Base-by-base conservation (phyloP, 192 early-diverging fungal species). In the Ambispora gerdemannii region DNA sequence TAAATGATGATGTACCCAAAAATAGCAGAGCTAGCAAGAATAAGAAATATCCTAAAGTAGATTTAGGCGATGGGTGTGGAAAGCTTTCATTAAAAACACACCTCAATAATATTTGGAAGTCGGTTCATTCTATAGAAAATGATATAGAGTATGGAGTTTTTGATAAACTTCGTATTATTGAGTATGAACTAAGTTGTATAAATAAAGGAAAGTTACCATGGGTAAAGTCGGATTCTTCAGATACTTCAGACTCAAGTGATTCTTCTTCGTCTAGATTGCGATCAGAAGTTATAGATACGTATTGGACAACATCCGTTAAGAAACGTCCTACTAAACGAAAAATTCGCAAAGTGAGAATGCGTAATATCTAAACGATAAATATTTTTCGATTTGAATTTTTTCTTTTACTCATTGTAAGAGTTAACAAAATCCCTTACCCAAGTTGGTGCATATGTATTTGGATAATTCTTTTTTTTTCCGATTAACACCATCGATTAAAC, bases 31-130 rank as follows among this genome's bases (percentile, higher is more conserved):
- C 53, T 56, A 56, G 53, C 53, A 56, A 56, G 53, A 56, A n/a
- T 56, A 56, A 56, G 53, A 56, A 56, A 56, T 56, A 56, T 56
- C 53, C 53, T 56, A 56, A 56, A 56, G 53, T 56, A 56, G 53
- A 56, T 56, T 56, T 56, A 56, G 53, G 53, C 24, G 53, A 56
- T 56, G 53, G 53, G 25, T 56, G 53, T 56, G 53, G 53, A 56
- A 56, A 27, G 7, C 53, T 56, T 56, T 56, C 53, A 56, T n/a
- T 56, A 7, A 56, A 56, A 56, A 56, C 53, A 22, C 53, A 56
- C 53, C 53, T 56, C 53, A 10, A n/a, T n/a, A n/a, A n/a, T n/a
- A n/a, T n/a, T n/a, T n/a, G n/a, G n/a, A n/a, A n/a, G n/a, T n/a
- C n/a, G 25, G n/a, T 56, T 56, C 25, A 56, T 56, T 56, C 53